Evolutionary conservation across 345 rosid species (phyloP).

Genomic region (Heritiera fomes): DNA sequence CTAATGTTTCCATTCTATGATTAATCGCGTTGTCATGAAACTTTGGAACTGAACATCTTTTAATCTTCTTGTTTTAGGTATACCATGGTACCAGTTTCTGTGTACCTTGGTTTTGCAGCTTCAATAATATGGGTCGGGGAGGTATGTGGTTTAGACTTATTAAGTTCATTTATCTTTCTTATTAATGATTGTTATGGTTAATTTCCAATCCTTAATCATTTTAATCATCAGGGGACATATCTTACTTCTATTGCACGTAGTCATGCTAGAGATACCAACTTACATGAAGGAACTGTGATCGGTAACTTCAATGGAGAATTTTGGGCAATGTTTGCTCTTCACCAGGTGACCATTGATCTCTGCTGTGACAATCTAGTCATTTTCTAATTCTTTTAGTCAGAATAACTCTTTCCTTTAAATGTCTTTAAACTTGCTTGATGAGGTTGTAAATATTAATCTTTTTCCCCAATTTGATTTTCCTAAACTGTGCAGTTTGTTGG

Average conservation of each 20-base stretch:
- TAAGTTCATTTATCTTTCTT: not conserved
- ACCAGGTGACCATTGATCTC: constrained; percentile 59
- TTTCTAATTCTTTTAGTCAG: not conserved
- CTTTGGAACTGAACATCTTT: not conserved
- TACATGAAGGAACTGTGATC: constrained; percentile 73
- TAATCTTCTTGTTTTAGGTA: constrained; percentile 45
- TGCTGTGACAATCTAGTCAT: constrained; percentile 14
- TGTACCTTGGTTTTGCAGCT: constrained; percentile 87
- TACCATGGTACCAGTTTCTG: constrained; percentile 83
- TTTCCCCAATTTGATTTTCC: not conserved
- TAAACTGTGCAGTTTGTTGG: constrained; percentile 65
- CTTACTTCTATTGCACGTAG: constrained; percentile 79
- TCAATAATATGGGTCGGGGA: constrained; percentile 96
- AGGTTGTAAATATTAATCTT: constrained; percentile 15
- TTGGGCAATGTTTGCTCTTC: constrained; percentile 84
- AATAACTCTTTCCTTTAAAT: constrained; percentile 13
- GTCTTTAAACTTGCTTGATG: not conserved
- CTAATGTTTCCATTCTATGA: not conserved
- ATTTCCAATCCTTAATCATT: constrained; percentile 10
- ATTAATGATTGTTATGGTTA: constrained; percentile 7
- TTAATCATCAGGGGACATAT: constrained; percentile 72
- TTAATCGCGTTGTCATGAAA: not conserved
- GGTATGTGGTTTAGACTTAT: constrained; percentile 44
- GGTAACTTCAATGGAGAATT: constrained; percentile 92
- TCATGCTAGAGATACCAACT: constrained; percentile 58